Percentiles rank a stretch among this genome's conserved stretches.
These are phyloP conservation scores for Rhododendron griersonianum DNA, from an alignment of 148 eudicot genomes.

Conservation along the genomic window DNA sequence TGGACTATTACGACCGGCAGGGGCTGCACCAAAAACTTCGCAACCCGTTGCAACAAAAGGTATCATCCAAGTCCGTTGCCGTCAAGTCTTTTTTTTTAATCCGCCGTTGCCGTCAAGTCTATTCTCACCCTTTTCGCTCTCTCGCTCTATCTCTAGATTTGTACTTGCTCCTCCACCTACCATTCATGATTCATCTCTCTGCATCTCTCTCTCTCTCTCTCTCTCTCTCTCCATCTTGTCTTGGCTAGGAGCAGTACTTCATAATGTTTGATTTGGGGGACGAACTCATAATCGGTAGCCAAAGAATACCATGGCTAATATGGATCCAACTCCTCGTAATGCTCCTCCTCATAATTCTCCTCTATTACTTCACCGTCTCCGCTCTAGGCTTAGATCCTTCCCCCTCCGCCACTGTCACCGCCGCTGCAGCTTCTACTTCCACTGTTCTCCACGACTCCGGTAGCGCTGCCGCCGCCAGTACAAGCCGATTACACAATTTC, in stretches of 20 bases:
- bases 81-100: background rate
- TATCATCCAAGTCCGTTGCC: background rate
- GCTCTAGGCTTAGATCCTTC: conserved; percentile 17
- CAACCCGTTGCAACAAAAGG: background rate
- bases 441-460: background rate
- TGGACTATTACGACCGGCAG: too few relatives aligned
- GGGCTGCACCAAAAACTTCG: too few relatives aligned
- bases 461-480: background rate
- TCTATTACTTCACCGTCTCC: conserved; percentile 23
- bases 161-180: background rate
- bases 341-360: conserved; percentile 36
- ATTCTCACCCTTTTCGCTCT: background rate
- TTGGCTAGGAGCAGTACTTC: background rate
- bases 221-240: background rate
- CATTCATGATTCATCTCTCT: background rate
- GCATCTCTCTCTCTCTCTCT: background rate
- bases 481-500: background rate
- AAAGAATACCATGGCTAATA: conserved; percentile 46
- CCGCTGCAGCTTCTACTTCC: background rate
- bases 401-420: conserved; percentile 3
- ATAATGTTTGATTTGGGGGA: conserved; percentile 35
- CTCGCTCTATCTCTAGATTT: background rate
- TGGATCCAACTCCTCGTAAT: conserved; percentile 46
- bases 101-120: background rate
- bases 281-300: conserved; percentile 32